A percentile compares a stretch with the other conserved stretches of the same genome.
Evolutionary conservation across 495 filamentous ascomycete genomes (phyloP).

Genomic region (Opeltia flavorubescens): DNA sequence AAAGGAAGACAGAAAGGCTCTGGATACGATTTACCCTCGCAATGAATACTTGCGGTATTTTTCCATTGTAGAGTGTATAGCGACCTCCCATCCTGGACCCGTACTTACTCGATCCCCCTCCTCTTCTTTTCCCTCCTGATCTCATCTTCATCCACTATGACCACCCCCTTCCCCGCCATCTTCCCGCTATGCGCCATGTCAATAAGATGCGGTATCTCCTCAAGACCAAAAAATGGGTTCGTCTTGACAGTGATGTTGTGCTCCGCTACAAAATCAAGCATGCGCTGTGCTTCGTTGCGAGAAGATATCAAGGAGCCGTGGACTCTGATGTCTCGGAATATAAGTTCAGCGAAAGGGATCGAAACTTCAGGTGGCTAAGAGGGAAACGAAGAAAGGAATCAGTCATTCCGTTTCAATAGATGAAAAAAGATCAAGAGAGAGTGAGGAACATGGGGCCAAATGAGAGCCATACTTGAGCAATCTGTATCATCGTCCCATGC

Average conservation of each 20-base stretch:
- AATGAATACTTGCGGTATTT: no score
- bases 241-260: conserved; percentile 35
- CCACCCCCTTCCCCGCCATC: conserved; percentile 33
- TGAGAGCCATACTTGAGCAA: conserved; percentile 30
- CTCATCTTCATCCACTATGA: conserved; percentile 12
- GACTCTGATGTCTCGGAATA: conserved; percentile 41
- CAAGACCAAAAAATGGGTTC: conserved; percentile 36
- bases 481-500: conserved; percentile 40
- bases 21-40: no score
- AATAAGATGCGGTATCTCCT: conserved; percentile 34
- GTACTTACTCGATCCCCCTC: background rate
- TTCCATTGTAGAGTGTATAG: no score
- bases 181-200: conserved; percentile 34
- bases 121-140: conserved; percentile 6
- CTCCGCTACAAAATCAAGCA: conserved; percentile 37
- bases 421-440: background rate
- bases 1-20: no score
- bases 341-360: conserved; percentile 37
- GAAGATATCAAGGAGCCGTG: conserved; percentile 34
- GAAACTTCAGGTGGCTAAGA: conserved; percentile 25
- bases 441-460: background rate
- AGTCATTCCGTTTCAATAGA: background rate
- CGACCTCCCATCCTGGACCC: no score
- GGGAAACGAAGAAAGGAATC: background rate
- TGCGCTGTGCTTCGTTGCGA: conserved; percentile 30